These are phyloP conservation scores for Metschnikowia amazonensis DNA, from an alignment of 805 yeast species.

Conservation along the genomic window DNA sequence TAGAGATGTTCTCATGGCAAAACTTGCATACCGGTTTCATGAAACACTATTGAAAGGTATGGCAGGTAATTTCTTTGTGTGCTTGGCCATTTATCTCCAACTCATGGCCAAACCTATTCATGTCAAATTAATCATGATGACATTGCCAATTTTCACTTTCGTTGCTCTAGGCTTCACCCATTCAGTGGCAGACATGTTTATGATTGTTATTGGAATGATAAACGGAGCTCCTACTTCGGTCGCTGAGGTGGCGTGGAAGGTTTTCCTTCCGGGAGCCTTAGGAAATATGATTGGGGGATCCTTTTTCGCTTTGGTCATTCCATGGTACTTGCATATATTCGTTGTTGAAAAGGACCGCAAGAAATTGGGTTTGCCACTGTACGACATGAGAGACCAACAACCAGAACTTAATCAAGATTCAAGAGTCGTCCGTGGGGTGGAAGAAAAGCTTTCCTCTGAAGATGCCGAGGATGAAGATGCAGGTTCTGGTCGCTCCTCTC, in stretches of 20 bases:
- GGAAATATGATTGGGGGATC: constrained; percentile 83
- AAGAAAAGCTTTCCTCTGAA: constrained; percentile 7
- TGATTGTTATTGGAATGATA: constrained; percentile 61
- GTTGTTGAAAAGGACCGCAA: constrained; percentile 71
- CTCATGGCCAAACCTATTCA: constrained; percentile 76
- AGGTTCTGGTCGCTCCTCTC: not conserved
- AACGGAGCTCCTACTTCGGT: constrained; percentile 64
- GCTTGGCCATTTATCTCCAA: constrained; percentile 72
- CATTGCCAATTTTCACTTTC: constrained; percentile 70
- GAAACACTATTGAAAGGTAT: constrained; percentile 66
- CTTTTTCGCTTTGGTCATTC: constrained; percentile 57
- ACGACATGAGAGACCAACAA: constrained; percentile 74
- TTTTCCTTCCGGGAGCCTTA: constrained; percentile 62
- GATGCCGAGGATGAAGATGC: constrained; percentile 8
- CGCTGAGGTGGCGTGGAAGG: constrained; percentile 66
- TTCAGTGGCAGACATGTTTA: constrained; percentile 77
- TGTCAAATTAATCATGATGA: constrained; percentile 62
- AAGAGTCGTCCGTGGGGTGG: constrained; percentile 55
- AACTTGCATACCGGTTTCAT: constrained; percentile 46
- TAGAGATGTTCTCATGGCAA: constrained; percentile 41
- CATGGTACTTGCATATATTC: constrained; percentile 69
- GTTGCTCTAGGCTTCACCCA: constrained; percentile 79
- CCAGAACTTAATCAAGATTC: constrained; percentile 76
- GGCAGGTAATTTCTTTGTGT: constrained; percentile 76
- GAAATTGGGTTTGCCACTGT: constrained; percentile 58